Base-by-base conservation (phyloP, 2,329 filamentous ascomycete species). In the Penicillium sp. region DNA sequence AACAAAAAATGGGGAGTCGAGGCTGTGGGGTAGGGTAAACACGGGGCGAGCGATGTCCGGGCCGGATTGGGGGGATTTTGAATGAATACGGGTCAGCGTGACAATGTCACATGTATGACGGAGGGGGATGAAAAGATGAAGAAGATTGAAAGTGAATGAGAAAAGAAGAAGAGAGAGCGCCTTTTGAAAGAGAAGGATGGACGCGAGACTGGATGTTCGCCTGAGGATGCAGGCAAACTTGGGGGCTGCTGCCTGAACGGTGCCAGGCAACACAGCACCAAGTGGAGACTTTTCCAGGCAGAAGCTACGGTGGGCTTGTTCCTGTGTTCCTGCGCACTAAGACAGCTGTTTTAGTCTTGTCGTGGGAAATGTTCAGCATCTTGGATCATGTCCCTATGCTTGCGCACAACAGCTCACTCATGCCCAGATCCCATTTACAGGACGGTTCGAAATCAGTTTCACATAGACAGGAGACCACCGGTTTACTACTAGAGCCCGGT, bases 181-280 rank as follows among this genome's bases (percentile, higher is more conserved):
- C 35, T 52, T 48, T 48, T 44, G 48, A 48, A 24, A 20, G 16
- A 38, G n/a, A 18, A 8, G 8, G 27, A 30, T 30, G 28, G 11
- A 30, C 5, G 28, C 5, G 28, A 30, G 2, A 30, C 28, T 14
- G 10, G 11, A 11, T 31, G n/a, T 40, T 28, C 13, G 49, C 53
- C 53, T 55, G 31, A 48, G 10, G 27, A 20, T 20, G 18, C n/a
- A 39, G 53, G 53, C 49, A 16, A 27, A 52, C 8, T 22, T 38
- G 35, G 33, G 28, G 50, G 45, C 50, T 55, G 50, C 50, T 55
- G 53, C 53, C 53, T 55, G 44, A 39, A 10, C n/a, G 6, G 8
- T n/a, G 43, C 39, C 43, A 55, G 53, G 53, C 53, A 55, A 38
- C 46, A 53, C 14, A 38, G 24, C 33, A 25, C 46, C 25, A 53